A percentile compares a stretch with the other conserved stretches of the same genome.
Evolutionary conservation across 1,284 basidiomycete genomes (phyloP).

Genomic region (Anthracocystis setariae): DNA sequence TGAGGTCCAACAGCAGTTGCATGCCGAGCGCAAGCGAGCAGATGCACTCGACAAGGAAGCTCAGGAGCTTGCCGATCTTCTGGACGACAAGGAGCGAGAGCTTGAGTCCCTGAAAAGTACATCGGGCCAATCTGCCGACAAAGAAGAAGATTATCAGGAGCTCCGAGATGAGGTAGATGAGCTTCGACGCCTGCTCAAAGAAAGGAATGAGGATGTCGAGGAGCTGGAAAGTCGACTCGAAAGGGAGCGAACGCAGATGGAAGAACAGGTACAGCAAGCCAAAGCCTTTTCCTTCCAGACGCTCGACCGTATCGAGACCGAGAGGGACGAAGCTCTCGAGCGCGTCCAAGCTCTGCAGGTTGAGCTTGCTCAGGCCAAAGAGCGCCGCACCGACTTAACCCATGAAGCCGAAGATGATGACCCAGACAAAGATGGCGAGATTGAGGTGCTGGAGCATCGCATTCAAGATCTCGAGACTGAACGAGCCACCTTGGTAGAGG

Average conservation of each 20-base stretch:
- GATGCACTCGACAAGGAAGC: constrained; percentile 49
- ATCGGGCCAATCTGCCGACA: neutral
- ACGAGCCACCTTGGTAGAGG: neutral
- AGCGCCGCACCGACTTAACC: neutral
- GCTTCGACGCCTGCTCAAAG: constrained; percentile 36
- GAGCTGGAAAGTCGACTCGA: constrained; percentile 37
- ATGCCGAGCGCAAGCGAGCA: constrained; percentile 27
- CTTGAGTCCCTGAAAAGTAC: constrained; percentile 16
- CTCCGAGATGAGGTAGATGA: constrained; percentile 33
- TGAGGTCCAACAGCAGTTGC: constrained; percentile 13
- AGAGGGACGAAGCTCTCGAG: constrained; percentile 39
- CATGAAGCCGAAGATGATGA: neutral
- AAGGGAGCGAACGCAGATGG: constrained; percentile 39
- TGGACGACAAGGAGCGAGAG: constrained; percentile 45
- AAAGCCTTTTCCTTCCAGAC: constrained; percentile 48
- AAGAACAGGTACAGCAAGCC: constrained; percentile 49
- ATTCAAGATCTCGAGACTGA: constrained; percentile 25
- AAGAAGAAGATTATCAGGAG: constrained; percentile 8
- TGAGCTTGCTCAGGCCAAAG: constrained; percentile 10
- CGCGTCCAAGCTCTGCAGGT: constrained; percentile 17
- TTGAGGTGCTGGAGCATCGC: constrained; percentile 8
- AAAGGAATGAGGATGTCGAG: constrained; percentile 38
- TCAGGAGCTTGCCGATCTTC: constrained; percentile 43
- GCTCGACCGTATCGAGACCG: constrained; percentile 43
- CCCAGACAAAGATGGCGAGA: neutral